Percentiles rank a stretch among this genome's conserved stretches.
Evolutionary conservation across 495 filamentous ascomycete species (phyloP).

Genomic region (Daldinia grandis): DNA sequence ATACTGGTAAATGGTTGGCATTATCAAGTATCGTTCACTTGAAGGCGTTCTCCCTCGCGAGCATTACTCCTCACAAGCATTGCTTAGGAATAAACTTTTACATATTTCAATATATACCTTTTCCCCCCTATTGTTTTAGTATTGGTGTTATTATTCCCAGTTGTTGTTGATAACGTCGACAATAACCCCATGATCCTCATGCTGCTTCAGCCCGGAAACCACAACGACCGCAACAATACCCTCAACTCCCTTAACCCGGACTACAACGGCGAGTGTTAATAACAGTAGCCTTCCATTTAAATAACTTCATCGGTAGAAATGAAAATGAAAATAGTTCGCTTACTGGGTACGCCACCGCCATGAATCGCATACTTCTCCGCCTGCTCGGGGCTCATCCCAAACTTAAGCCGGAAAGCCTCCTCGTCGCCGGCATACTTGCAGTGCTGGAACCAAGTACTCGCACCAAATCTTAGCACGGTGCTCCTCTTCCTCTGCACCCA

Average conservation of each 20-base stretch:
- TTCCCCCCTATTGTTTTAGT: too few relatives aligned
- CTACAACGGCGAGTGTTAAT: constrained; percentile 2
- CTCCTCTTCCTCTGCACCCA: constrained; percentile 67
- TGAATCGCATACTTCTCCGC: constrained; percentile 75
- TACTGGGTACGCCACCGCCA: constrained; percentile 73
- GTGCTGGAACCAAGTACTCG: constrained; percentile 71
- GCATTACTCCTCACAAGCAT: not conserved
- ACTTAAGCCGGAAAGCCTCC: constrained; percentile 64
- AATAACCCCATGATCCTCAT: constrained; percentile 79
- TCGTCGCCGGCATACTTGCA: constrained; percentile 68
- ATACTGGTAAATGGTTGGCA: too few relatives aligned
- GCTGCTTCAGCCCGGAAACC: constrained; percentile 77
- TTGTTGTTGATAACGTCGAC: constrained; percentile 68
- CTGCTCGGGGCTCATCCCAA: constrained; percentile 59
- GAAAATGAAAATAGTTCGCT: not conserved
- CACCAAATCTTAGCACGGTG: constrained; percentile 73
- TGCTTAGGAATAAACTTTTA: not conserved
- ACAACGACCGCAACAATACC: constrained; percentile 76
- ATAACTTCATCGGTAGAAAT: too few relatives aligned
- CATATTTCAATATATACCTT: too few relatives aligned
- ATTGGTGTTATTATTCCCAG: constrained; percentile 32
- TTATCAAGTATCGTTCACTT: too few relatives aligned
- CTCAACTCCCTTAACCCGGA: constrained; percentile 74
- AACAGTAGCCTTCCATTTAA: not conserved
- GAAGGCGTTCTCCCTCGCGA: too few relatives aligned